Evolutionary conservation across 2,329 filamentous ascomycete species (phyloP).

Genomic region (Beauveria scarabaeidicola): DNA sequence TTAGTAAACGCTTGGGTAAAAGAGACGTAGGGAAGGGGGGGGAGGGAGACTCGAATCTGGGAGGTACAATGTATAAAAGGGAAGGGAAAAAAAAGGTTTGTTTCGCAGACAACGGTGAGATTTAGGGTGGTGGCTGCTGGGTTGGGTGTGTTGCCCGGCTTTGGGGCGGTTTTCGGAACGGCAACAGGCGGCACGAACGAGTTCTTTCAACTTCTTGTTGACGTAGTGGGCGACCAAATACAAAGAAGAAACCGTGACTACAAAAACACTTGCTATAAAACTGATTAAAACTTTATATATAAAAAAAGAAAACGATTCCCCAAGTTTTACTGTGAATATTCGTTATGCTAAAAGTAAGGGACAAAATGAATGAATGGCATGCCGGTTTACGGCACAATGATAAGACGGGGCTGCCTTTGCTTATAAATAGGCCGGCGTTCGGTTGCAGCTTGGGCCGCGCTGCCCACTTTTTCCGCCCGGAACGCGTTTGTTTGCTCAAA

Average conservation of each 20-base stretch:
- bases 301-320: no score
- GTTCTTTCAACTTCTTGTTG: no score
- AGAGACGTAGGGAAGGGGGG: no score
- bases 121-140: constrained; percentile 3
- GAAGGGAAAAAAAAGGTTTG: not conserved
- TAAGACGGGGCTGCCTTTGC: not conserved
- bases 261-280: no score
- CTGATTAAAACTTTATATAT: no score
- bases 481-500: not conserved
- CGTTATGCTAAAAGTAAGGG: no score
- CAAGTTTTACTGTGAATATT: no score
- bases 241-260: no score
- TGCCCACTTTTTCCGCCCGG: not conserved
- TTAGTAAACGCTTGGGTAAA: constrained; percentile 1
- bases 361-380: not conserved
- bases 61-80: not conserved
- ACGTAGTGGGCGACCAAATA: no score
- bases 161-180: not conserved
- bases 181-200: not conserved
- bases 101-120: not conserved
- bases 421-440: constrained; percentile 9
- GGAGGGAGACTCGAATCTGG: not conserved
- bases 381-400: not conserved
- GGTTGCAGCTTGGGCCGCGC: not conserved
- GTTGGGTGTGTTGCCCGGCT: constrained; percentile 2